Evolutionary conservation across 208 protist species (phyloP).

Genomic region (Trypanosoma brucei): DNA sequence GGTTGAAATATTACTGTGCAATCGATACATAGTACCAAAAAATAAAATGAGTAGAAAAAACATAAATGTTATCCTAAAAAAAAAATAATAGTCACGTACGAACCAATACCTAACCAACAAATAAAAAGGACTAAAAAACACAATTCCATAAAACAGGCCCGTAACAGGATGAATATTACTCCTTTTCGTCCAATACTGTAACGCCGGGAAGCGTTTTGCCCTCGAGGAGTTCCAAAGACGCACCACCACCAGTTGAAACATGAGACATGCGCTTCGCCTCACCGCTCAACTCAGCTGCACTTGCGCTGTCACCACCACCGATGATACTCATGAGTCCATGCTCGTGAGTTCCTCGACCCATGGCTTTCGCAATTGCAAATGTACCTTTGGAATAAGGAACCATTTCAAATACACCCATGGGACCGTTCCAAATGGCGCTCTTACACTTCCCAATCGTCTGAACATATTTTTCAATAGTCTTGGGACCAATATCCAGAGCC

Average conservation of each 20-base stretch:
- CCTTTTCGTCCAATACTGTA: slow-evolving; percentile 69
- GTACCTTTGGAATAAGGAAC: slow-evolving; percentile 93
- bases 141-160: background rate
- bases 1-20: too few species aligned
- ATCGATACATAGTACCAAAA: too few species aligned
- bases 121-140: background rate
- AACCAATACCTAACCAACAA: background rate
- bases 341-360: slow-evolving; percentile 63
- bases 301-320: slow-evolving; percentile 97
- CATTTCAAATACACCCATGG: slow-evolving; percentile 98
- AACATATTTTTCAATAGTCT: slow-evolving; percentile 82
- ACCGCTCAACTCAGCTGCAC: slow-evolving; percentile 86
- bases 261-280: slow-evolving; percentile 93
- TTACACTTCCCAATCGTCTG: slow-evolving; percentile 79
- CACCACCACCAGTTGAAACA: slow-evolving; percentile 98
- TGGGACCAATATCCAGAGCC: slow-evolving; percentile 96
- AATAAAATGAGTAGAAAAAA: too few species aligned
- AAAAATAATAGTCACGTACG: background rate
- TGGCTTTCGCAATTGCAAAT: slow-evolving; percentile 78
- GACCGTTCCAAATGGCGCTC: slow-evolving; percentile 97
- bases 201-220: slow-evolving; percentile 93
- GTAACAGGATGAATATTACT: slow-evolving; percentile 12
- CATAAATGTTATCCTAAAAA: background rate
- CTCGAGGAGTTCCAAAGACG: slow-evolving; percentile 98
- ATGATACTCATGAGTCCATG: slow-evolving; percentile 86